Conservation (phyloP, 345 rosid genomes). For the Eucalyptus tenuipes region DNA sequence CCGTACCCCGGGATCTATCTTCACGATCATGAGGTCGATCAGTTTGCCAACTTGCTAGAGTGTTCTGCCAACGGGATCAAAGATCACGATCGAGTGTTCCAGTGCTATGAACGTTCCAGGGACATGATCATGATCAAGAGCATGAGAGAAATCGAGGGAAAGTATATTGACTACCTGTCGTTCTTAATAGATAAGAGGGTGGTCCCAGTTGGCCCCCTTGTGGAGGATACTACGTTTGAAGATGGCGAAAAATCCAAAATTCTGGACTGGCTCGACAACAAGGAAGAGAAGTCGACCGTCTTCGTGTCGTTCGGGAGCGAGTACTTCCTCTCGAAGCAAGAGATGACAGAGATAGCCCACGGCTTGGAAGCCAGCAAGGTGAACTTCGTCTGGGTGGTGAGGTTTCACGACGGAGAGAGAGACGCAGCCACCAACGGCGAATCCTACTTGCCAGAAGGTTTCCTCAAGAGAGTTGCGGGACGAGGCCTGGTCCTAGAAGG, state of each 20-base stretch:
- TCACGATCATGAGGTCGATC: neutral
- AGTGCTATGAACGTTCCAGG: neutral
- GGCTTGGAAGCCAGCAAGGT: neutral
- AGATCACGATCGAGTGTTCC: neutral
- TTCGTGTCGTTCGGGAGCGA: constrained; percentile 18
- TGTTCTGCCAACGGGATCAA: neutral
- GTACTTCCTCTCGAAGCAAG: constrained; percentile 1
- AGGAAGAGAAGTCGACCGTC: neutral
- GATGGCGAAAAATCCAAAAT: neutral
- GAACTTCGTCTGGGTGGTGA: constrained; percentile 9
- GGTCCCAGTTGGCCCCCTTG: constrained; percentile 7
- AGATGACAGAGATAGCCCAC: constrained; percentile 3
- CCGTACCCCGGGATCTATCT: neutral
- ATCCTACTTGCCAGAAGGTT: constrained; percentile 3
- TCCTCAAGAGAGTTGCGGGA: neutral
- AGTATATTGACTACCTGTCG: constrained; percentile 3
- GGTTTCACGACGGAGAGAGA: neutral
- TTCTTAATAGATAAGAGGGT: neutral
- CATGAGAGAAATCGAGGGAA: constrained; percentile 5
- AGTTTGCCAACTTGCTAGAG: neutral
- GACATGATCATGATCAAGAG: constrained; percentile 1
- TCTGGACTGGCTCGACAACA: constrained; percentile 7
- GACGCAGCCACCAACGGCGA: neutral
- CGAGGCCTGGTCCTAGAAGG: constrained; percentile 1
- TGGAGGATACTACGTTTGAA: no score